phyloP scores from a whole-genome alignment of 2,329 filamentous ascomycete genomes.

The Metarhizium album region DNA sequence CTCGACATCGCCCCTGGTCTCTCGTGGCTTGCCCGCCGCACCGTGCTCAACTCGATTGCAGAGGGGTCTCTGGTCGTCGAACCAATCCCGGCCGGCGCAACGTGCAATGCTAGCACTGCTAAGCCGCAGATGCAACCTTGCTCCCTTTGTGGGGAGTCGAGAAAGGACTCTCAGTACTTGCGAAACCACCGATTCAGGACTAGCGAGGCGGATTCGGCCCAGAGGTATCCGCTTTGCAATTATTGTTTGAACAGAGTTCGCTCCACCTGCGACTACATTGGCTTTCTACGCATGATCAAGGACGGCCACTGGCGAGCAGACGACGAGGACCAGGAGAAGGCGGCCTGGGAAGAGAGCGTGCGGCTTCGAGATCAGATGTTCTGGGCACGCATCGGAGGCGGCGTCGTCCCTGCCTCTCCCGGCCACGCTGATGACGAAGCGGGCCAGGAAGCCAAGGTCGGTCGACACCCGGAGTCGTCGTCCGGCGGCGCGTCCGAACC shows the following conservation, averaged over 20 bases:
- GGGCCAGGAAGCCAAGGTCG: background rate
- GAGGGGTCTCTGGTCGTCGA: constrained; percentile 85
- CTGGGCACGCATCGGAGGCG: constrained; percentile 86
- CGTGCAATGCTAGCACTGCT: constrained; percentile 35
- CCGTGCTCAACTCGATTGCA: constrained; percentile 71
- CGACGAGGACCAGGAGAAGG: constrained; percentile 71
- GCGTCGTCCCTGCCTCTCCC: constrained; percentile 60
- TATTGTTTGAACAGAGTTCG: constrained; percentile 79
- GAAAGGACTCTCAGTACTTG: constrained; percentile 59
- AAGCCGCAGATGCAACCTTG: constrained; percentile 57
- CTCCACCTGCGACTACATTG: constrained; percentile 84
- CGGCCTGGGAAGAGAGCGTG: constrained; percentile 91
- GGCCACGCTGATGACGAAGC: constrained; percentile 6
- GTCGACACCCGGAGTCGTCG: background rate
- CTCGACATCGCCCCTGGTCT: constrained; percentile 83
- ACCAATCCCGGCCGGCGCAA: constrained; percentile 56
- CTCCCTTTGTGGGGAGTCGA: constrained; percentile 76
- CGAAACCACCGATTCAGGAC: constrained; percentile 83
- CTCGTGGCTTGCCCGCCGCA: constrained; percentile 84
- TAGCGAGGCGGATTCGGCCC: constrained; percentile 75
- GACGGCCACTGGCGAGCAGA: constrained; percentile 86
- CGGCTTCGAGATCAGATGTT: constrained; percentile 90
- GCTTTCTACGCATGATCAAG: constrained; percentile 81
- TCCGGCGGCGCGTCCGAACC: background rate
- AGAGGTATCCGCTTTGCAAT: constrained; percentile 79